Conservation (phyloP, 2,329 filamentous ascomycete genomes). For the Ophiostoma ulmi region DNA sequence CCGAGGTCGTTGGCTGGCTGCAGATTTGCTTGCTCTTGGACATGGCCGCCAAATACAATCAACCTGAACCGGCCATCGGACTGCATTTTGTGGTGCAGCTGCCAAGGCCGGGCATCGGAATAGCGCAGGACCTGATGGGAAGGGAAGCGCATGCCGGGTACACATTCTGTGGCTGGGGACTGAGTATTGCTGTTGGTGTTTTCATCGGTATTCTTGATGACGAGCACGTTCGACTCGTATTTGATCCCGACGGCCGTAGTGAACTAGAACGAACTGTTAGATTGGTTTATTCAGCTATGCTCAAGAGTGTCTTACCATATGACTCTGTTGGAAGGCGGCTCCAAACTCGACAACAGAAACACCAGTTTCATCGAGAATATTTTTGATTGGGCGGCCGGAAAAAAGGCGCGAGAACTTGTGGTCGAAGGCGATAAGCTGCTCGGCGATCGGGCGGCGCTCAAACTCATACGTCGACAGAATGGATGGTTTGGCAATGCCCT, state of each 20-base stretch:
- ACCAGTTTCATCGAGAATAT: slow-evolving; percentile 51
- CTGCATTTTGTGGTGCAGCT: slow-evolving; percentile 52
- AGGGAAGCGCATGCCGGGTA: slow-evolving; percentile 53
- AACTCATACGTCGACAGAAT: slow-evolving; percentile 41
- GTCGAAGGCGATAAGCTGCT: slow-evolving; percentile 55
- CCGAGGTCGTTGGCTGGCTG: slow-evolving; percentile 43
- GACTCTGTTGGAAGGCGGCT: slow-evolving; percentile 18
- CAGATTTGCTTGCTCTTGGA: slow-evolving; percentile 16
- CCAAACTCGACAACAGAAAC: slow-evolving; percentile 53
- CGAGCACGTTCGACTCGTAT: slow-evolving; percentile 22
- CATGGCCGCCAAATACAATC: slow-evolving; percentile 50
- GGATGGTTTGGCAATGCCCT: slow-evolving; percentile 32
- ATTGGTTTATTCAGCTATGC: no score
- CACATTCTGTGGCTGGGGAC: slow-evolving; percentile 42
- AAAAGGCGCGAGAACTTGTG: slow-evolving; percentile 46
- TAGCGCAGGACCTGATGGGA: slow-evolving; percentile 58
- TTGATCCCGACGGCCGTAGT: slow-evolving; percentile 21
- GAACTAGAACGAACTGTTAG: slow-evolving; percentile 18
- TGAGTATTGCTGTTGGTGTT: not conserved
- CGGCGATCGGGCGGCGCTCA: slow-evolving; percentile 51
- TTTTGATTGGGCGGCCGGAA: slow-evolving; percentile 48
- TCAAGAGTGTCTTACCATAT: slow-evolving; percentile 9
- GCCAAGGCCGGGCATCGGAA: slow-evolving; percentile 50
- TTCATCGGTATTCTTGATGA: not conserved
- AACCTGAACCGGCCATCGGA: slow-evolving; percentile 56